Evolutionary conservation across 345 rosid genomes (phyloP), one percentile per base, ranked within the genome.

Genomic region (Cardiospermum halicacabum): DNA sequence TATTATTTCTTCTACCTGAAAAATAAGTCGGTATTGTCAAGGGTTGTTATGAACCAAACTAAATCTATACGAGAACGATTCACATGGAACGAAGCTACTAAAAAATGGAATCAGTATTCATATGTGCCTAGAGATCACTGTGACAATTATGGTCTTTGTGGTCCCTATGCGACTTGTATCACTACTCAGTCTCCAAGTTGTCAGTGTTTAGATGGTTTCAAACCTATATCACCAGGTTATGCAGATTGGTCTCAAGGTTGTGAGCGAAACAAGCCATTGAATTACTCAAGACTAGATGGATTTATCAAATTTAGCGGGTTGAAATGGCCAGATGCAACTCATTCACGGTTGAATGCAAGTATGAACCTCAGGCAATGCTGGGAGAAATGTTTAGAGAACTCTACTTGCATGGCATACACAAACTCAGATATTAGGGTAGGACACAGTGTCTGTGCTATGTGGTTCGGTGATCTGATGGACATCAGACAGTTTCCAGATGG

Each of bases 161-260:
- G 84, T 6, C 12, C 74, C 0, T 71, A 71, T 43, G 84, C 81
- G 1, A 13, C 59, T 4, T 77, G 84, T 5, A 71, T 74, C 56
- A 56, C 65, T 3, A 69, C 43, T 53, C 15, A 50, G 25, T 50
- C 67, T 3, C 67, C 57, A 2, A 50, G 49, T 63, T 63, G 77
- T 56, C 66, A 76, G 13, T 84, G 88, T 60, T 54, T 74, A 37
- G 43, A 65, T 11, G 84, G 86, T 4, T 84, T 84, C 50, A 21
- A 59, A 13, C 75, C 86, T 1, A 69, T 7, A 32, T 63, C 66
- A 24, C 76, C 30, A 1, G 58, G 69, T 8, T 71, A 68, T 8
- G 32, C 69, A 36, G 76, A 79, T 51, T 76, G 89, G 74, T 71
- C 84, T 19, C 68, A 63, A 37, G 89, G 84, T 22, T 81, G 86